Evolutionary conservation across 345 rosid species (phyloP).

Genomic region (Salix arbutifolia): DNA sequence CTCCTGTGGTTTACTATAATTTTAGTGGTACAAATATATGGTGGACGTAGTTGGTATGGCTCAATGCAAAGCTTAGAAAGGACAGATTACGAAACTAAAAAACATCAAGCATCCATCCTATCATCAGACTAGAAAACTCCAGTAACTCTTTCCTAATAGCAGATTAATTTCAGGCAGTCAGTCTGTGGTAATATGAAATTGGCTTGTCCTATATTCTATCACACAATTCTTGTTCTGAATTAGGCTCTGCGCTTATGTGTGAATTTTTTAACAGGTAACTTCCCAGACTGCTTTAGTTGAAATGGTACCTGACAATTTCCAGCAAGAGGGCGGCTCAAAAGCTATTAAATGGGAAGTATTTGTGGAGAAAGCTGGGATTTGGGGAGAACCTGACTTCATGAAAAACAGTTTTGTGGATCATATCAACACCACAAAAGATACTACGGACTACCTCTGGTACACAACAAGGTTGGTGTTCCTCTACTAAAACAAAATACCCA

Average conservation of each 20-base stretch:
- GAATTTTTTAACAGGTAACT: conserved; percentile 47
- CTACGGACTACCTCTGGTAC: conserved; percentile 95
- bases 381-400: conserved; percentile 67
- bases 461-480: conserved; percentile 68
- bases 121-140: not conserved
- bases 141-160: not conserved
- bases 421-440: conserved; percentile 73
- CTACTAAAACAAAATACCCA: not conserved
- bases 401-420: conserved; percentile 67
- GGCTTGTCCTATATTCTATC: not conserved
- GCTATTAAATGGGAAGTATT: conserved; percentile 71
- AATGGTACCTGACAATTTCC: conserved; percentile 73
- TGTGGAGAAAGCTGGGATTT: conserved; percentile 62
- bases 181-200: not conserved
- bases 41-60: not conserved
- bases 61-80: not conserved
- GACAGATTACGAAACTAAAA: not conserved
- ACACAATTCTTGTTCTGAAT: not conserved
- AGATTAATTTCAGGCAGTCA: not conserved
- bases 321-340: conserved; percentile 27
- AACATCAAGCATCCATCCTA: not conserved
- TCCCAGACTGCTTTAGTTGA: conserved; percentile 62
- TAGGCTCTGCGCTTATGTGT: conserved; percentile 1
- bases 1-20: no score
- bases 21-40: no score